Percentiles rank a stretch among this genome's conserved stretches.
Conservation (phyloP, 805 yeast species). For the Zygosaccharomyces bisporus region DNA sequence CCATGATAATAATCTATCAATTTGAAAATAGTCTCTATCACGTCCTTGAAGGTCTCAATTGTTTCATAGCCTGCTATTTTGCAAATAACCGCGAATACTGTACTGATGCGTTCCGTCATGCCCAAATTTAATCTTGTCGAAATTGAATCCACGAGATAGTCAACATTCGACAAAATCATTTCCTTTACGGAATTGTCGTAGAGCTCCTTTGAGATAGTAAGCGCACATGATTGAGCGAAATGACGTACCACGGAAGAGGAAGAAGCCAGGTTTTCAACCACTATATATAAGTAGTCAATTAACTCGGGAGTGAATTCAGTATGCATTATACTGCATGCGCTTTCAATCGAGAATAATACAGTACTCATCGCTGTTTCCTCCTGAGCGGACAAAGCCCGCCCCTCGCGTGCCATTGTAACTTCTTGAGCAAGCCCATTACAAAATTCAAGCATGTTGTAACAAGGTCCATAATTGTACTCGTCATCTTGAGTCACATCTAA, state of each 20-base stretch:
- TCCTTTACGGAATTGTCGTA: constrained; percentile 54
- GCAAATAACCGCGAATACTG: constrained; percentile 64
- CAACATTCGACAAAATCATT: constrained; percentile 64
- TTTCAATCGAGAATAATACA: constrained; percentile 20
- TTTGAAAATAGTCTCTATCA: constrained; percentile 69
- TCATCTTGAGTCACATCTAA: constrained; percentile 13
- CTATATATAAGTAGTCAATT: constrained; percentile 67
- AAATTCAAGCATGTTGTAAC: constrained; percentile 36
- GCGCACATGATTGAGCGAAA: constrained; percentile 51
- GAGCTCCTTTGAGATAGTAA: constrained; percentile 47
- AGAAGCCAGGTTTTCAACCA: constrained; percentile 69
- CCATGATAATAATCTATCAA: constrained; percentile 83
- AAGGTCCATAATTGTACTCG: constrained; percentile 19
- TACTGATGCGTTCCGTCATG: constrained; percentile 68
- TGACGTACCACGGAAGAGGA: constrained; percentile 42
- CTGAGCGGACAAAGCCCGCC: constrained; percentile 15
- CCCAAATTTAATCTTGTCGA: constrained; percentile 67
- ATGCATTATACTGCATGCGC: constrained; percentile 22
- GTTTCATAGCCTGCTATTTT: constrained; percentile 66
- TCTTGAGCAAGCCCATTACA: constrained; percentile 44
- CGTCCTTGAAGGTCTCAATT: constrained; percentile 64
- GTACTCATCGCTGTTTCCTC: constrained; percentile 26
- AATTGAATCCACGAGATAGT: constrained; percentile 77
- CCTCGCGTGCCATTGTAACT: constrained; percentile 22
- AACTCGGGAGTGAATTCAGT: constrained; percentile 50